Evolutionary conservation across 2,329 filamentous ascomycete genomes (phyloP), one percentile per base, ranked within the genome.

Genomic region (Paecilomyces fulvus): DNA sequence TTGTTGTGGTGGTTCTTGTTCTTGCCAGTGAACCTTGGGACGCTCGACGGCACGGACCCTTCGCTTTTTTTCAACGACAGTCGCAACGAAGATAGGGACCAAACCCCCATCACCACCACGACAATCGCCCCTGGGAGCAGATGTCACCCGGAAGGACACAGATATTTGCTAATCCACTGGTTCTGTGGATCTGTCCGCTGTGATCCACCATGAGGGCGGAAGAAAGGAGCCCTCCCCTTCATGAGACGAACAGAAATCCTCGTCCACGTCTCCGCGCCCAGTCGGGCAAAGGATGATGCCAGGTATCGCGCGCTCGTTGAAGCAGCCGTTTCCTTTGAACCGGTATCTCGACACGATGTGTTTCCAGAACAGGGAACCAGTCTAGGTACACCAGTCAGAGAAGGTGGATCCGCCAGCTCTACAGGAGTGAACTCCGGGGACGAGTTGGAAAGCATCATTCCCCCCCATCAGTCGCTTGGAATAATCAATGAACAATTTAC

Each of bases 251-350:
- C 64, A 56, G 71, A 75, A 63, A 69, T 76, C 55, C 70, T 76
- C 55, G 70, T 75, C 52, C 74, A 76, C 62, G 65, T 77, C 59
- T 66, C 71, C 53, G 74, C 74, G 17, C 68, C 72, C 30, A 70
- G 71, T 60, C 66, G 63, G 53, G 62, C 60, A 33, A 61, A 59
- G 50, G 70, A 76, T 58, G 73, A 77, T 63, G 66, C 65, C 30
- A 67, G 65, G 54, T 74, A 76, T 62, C 66, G 66, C 33, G 65
- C 70, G 11, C 71, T 75, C 31, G 71, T 73, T 48, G 64, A 66
- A 53, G 69, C 73, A 8, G 70, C 71, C 53, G 57, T 73, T 50
- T 64, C 62, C 37, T 75, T 74, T 51, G 64, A 70, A 43, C 55
- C 67, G 20, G 60, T 57, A 56, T 69, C 69, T 37, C 63, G 63